Evolutionary conservation across 345 rosid genomes (phyloP).

Genomic region (Hypericum androsaemum): DNA sequence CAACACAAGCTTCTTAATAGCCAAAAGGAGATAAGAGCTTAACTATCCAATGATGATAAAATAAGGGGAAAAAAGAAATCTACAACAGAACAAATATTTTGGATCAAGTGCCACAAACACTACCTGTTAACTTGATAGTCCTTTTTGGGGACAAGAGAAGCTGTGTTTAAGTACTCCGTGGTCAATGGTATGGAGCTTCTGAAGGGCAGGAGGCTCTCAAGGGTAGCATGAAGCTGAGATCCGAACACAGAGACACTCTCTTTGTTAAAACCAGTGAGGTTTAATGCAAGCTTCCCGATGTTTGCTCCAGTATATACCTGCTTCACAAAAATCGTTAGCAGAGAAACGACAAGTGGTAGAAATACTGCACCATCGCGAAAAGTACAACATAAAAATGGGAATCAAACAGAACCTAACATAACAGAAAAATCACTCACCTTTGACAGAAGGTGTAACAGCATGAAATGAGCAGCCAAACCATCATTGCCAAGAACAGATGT

Average conservation of each 20-base stretch:
- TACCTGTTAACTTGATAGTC: conserved; percentile 72
- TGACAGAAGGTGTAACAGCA: conserved; percentile 78
- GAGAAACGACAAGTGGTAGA: not conserved
- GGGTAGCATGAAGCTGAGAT: conserved; percentile 28
- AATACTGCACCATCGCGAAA: not conserved
- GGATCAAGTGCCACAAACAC: not conserved
- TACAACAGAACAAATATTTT: not conserved
- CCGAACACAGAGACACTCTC: conserved; percentile 63
- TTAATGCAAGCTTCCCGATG: conserved; percentile 78
- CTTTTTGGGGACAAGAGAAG: conserved; percentile 66
- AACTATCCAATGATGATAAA: conserved; percentile 8
- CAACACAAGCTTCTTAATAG: too few species aligned
- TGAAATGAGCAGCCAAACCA: conserved; percentile 53
- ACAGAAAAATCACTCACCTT: conserved; percentile 29
- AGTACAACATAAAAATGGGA: conserved; percentile 1
- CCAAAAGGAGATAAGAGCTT: not conserved
- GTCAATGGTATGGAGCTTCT: conserved; percentile 54
- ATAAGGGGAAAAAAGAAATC: not conserved
- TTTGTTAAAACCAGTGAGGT: conserved; percentile 53
- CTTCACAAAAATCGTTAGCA: not conserved
- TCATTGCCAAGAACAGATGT: conserved; percentile 71
- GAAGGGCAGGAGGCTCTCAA: conserved; percentile 64
- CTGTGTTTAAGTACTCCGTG: conserved; percentile 54
- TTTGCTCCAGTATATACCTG: conserved; percentile 83
- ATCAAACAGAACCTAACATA: too few species aligned